These are phyloP conservation scores for Fusarium musae DNA, from an alignment of 2,329 filamentous ascomycete species.

Conservation along the genomic window DNA sequence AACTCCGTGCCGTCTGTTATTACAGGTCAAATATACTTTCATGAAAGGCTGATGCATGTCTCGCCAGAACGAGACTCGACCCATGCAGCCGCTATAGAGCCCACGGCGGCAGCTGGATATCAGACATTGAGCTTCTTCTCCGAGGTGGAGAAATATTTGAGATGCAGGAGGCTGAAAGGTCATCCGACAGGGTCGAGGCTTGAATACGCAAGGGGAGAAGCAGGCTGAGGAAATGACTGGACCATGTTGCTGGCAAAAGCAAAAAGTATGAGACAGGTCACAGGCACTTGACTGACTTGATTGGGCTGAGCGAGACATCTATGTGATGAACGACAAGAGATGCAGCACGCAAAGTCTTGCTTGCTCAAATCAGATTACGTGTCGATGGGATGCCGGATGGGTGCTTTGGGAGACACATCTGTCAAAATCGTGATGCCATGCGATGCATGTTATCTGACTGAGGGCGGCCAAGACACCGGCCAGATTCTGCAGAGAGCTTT, in stretches of 20 bases:
- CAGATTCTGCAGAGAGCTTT: constrained; percentile 14
- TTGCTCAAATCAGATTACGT: constrained; percentile 3
- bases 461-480: not conserved
- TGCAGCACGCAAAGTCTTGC: not conserved
- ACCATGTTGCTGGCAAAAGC: constrained; percentile 21
- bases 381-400: not conserved
- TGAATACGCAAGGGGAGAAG: constrained; percentile 26
- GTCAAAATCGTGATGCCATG: not conserved
- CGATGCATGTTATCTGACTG: not conserved
- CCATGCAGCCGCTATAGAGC: constrained; percentile 22
- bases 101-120: not conserved
- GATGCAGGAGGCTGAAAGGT: not conserved
- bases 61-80: constrained; percentile 20
- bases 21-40: constrained; percentile 12
- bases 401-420: not conserved
- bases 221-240: not conserved
- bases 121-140: constrained; percentile 3
- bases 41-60: constrained; percentile 34
- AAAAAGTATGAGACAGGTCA: constrained; percentile 14
- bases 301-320: constrained; percentile 18
- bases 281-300: constrained; percentile 32
- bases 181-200: constrained; percentile 5
- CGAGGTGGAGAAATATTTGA: constrained; percentile 23
- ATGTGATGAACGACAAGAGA: not conserved
- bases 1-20: not conserved